Base-by-base conservation (phyloP, 805 yeast species). In the Blastobotrys robertii region DNA sequence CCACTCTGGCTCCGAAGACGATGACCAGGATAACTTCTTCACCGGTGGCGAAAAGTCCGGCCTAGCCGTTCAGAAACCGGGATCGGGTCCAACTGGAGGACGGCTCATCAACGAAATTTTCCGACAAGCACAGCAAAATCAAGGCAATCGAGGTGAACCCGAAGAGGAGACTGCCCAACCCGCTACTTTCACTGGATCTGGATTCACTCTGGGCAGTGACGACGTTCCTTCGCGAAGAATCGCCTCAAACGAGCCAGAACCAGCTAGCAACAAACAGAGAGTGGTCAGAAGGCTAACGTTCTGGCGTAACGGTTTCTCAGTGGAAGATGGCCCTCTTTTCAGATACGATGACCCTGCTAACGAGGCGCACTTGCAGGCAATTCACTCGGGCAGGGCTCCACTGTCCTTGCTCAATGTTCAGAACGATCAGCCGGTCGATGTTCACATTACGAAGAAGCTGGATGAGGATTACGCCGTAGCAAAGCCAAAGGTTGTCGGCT, bases 301-400 rank as follows among this genome's bases (percentile, higher is more conserved):
- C 60, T 92, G 98, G 98, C 81, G 79, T 52, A 90, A 92, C 56
- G 98, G 98, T 1, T 92, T 92, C 64, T 85, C 86, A 49, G 87
- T 92, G 19, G 97, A 92, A 29, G 95, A 88, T 39, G 97, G 97
- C 2, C 76, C 76, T 16, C 70, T 92, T 44, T 81, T 74, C 60
- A 70, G 92, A 45, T 92, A 87, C 60, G 96, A 90, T 56, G 97
- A 92, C 60, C 95, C 95, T 4, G 77, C 74, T n/a, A 92, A 90
- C 59, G 79, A 79, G 38, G 74, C 72, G 36, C 82, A 84, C 50
- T 68, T 92, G 54, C 73, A 78, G 50, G 92, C 88, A 51, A 72
- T 92, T 63, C 83, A 84, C 57, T 73, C 79, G 44, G 98, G 98
- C 8, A 72, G 94, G 45, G 98, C 96, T 0, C 98, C 98, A 13